Evolutionary conservation across 1,284 basidiomycete species (phyloP), one percentile per base, ranked within the genome.

Genomic region (Mycena sp.): DNA sequence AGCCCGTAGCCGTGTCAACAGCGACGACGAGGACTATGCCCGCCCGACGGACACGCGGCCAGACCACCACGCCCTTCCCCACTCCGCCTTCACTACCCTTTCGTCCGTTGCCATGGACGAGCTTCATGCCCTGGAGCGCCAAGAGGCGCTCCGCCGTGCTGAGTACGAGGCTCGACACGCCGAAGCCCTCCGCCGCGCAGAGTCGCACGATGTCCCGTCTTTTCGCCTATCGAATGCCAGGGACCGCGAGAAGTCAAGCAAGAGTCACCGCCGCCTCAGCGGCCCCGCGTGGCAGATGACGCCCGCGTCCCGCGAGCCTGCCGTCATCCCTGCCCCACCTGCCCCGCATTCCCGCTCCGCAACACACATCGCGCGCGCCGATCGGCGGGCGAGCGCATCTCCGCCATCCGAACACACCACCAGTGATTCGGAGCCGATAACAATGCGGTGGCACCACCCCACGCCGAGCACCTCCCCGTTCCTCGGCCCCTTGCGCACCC

Each of bases 91-190:
- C 69, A 85, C 85, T 17, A 87, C 93, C 0, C 79, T 96, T 26
- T 94, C 92, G 11, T 88, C 85, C 21, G 85, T 94, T 38, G 94
- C 94, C 2, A 91, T 95, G 76, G 93, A 94, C 61, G 93, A 96
- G 76, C 85, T 96, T 0, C 90, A 91, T 71, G 87, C 89, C 67
- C 85, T 96, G n/a, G 95, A 96, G 76, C 88, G 89, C 38, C 85
- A 90, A 68, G 94, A 96, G 74, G 92, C 93, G 1, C 76, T 90
- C 45, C 85, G 95, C 25, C 84, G 94, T 38, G 94, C 93, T 7
- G 92, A 95, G 73, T 96, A 92, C 77, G 93, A 95, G 73, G 85
- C 91, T 16, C 85, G 88, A 11, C 93, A 92, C 70, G 85, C 87
- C 46, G 93, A 93, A 65, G 91, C 91, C 3, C 83, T 95, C 59